Base-by-base conservation (phyloP, 495 filamentous ascomycete genomes). In the Tirmania nivea region DNA sequence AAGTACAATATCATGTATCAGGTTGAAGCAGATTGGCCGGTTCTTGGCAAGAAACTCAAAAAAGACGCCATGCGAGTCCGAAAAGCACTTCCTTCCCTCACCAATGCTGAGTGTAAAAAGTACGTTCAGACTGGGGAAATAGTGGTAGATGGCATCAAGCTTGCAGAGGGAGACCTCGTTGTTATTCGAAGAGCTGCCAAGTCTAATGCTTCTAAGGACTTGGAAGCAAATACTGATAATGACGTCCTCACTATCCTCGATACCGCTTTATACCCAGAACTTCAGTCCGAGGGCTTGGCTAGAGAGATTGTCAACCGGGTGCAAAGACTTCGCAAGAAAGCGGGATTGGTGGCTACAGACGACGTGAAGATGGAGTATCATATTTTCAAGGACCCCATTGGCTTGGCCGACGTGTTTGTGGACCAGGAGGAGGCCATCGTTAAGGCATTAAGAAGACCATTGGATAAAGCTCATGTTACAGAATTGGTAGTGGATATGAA, bases 41-140 rank as follows among this genome's bases (percentile, higher is more conserved):
- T 81, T 0, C 75, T 97, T 36, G 90, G 90, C 55, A 94, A 94
- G 77, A 96, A 95, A 69, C 73, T 96, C 52, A 92, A 85, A 74
- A 95, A 92, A 70, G 90, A 89, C 60, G 83, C 80, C 51, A 78
- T 78, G 58, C 86, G 78, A 66, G 86, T 96, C 52, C 88, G 87
- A 71, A 92, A 90, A 65, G 87, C 84, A 16, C 70, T 97, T 45
- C 88, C 89, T 17, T 70, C 68, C 48, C 70, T 97, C 49, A 83
- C 76, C 19, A 87, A 80, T 55, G 75, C 84, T 12, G 73, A 94
- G 56, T 86, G 92, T 21, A 79, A 82, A 60, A 60, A 70, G 49
- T 96, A 84, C 60, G 70, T 87, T 36, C 62, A 74, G 20, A 71
- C 75, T 10, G 79, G 80, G 63, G 76, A 73, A 63, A 84, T 95